Percentiles rank a stretch among this genome's conserved stretches.
Conservation (phyloP, 345 rosid species). For the Citrus reticulata region DNA sequence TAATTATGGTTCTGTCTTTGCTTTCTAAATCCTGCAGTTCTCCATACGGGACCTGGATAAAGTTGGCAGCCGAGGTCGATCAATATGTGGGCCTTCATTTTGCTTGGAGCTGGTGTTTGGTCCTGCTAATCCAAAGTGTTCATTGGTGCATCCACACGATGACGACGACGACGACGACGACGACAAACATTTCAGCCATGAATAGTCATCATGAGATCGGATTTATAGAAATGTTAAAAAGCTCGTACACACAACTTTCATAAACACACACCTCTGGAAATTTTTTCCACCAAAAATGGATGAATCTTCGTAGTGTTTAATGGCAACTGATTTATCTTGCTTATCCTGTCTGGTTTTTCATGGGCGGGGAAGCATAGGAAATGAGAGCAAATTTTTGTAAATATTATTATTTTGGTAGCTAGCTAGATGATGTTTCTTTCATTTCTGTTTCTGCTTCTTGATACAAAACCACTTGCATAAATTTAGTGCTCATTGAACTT, state of each 20-base stretch:
- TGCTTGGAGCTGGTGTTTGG: slow-evolving; percentile 85
- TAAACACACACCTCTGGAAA: not conserved
- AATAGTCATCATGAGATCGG: not conserved
- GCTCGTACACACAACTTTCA: not conserved
- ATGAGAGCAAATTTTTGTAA: slow-evolving; percentile 17
- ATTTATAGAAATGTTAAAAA: not conserved
- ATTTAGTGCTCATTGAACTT: not conserved
- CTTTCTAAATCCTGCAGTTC: slow-evolving; percentile 41
- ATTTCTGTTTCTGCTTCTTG: not conserved
- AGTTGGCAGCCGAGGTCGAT: slow-evolving; percentile 66
- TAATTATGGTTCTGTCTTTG: not conserved
- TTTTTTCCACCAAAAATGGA: not conserved
- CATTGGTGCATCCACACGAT: not conserved
- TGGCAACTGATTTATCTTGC: not conserved
- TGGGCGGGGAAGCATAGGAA: slow-evolving; percentile 2
- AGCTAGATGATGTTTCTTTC: not conserved
- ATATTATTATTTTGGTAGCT: not conserved
- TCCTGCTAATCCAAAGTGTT: slow-evolving; percentile 53
- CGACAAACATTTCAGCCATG: not conserved
- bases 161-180: slow-evolving; percentile 12
- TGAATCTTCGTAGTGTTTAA: not conserved
- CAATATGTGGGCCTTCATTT: slow-evolving; percentile 69
- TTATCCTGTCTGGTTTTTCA: slow-evolving; percentile 13
- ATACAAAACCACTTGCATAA: not conserved
- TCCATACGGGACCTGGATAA: slow-evolving; percentile 66